phyloP scores from a whole-genome alignment of 345 rosid species.

The Citrus sinensis region DNA sequence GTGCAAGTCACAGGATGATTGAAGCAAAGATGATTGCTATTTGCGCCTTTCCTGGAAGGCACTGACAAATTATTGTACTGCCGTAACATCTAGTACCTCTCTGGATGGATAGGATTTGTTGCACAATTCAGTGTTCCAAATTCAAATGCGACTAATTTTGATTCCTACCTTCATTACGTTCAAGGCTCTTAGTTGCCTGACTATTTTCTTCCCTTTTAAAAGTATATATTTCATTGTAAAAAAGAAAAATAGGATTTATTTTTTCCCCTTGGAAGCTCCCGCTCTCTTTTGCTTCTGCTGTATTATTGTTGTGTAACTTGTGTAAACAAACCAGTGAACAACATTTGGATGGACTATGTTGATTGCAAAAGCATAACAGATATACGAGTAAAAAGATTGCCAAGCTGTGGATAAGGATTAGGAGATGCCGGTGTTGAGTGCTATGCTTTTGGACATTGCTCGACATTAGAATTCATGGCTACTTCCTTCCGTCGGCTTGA shows the following conservation, averaged over 20 bases:
- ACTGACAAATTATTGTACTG: background rate
- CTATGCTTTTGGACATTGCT: constrained; percentile 62
- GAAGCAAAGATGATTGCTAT: background rate
- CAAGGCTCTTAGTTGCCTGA: background rate
- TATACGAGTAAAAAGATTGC: background rate
- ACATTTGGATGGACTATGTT: background rate
- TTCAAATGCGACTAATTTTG: background rate
- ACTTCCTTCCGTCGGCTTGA: constrained; percentile 41
- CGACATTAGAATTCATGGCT: background rate
- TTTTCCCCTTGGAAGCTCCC: too few species aligned
- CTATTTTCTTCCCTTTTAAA: background rate
- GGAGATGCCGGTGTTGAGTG: background rate
- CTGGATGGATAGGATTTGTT: background rate
- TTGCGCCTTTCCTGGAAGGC: background rate
- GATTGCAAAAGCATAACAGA: background rate
- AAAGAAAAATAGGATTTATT: too few species aligned
- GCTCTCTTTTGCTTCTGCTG: background rate
- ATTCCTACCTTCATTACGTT: background rate
- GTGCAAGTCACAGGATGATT: background rate
- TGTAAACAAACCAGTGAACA: background rate
- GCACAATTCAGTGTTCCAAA: background rate
- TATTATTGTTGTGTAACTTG: background rate
- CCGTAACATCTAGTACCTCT: background rate
- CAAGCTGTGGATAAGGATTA: background rate
- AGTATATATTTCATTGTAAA: background rate